These are phyloP conservation scores for Pseudohyphozyma bogoriensis DNA, from an alignment of 768 basidiomycete species.

Conservation along the genomic window DNA sequence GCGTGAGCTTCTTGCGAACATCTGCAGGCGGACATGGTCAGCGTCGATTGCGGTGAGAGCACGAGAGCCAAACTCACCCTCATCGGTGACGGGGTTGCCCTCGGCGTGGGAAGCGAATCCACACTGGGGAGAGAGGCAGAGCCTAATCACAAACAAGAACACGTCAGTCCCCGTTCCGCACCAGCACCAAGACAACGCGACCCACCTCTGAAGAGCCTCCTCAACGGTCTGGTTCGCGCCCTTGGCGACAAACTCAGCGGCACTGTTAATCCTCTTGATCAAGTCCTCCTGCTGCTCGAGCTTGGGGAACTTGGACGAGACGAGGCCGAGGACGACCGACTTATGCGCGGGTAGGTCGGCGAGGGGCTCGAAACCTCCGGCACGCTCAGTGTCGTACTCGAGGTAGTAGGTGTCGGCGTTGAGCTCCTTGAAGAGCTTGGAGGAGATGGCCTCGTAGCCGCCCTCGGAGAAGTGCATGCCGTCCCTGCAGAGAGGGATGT, in stretches of 20 bases:
- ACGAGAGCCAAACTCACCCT: no score
- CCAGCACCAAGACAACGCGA: not conserved
- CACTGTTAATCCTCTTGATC: conserved; percentile 48
- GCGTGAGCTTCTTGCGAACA: no score
- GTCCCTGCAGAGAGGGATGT: conserved; percentile 5
- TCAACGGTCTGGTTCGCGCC: conserved; percentile 44
- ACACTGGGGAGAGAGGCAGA: conserved; percentile 55
- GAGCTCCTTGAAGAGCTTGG: conserved; percentile 34
- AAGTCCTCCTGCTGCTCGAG: conserved; percentile 48
- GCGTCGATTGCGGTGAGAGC: no score
- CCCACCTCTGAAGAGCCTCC: conserved; percentile 46
- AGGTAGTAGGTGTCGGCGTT: conserved; percentile 32
- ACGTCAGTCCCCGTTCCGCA: not conserved
- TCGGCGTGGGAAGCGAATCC: conserved; percentile 55
- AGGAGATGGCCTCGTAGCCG: conserved; percentile 36
- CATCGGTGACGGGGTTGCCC: no score
- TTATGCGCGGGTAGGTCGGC: conserved; percentile 32
- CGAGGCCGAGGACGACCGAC: conserved; percentile 33
- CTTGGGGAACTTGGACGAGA: conserved; percentile 37
- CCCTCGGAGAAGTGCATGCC: conserved; percentile 31
- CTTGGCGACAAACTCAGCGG: conserved; percentile 46
- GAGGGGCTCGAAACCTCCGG: conserved; percentile 34
- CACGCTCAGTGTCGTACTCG: conserved; percentile 35
- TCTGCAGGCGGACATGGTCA: no score
- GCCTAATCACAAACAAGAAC: not conserved